Evolutionary conservation across 2,329 filamentous ascomycete genomes (phyloP).

Genomic region (Sporothrix schenckii): DNA sequence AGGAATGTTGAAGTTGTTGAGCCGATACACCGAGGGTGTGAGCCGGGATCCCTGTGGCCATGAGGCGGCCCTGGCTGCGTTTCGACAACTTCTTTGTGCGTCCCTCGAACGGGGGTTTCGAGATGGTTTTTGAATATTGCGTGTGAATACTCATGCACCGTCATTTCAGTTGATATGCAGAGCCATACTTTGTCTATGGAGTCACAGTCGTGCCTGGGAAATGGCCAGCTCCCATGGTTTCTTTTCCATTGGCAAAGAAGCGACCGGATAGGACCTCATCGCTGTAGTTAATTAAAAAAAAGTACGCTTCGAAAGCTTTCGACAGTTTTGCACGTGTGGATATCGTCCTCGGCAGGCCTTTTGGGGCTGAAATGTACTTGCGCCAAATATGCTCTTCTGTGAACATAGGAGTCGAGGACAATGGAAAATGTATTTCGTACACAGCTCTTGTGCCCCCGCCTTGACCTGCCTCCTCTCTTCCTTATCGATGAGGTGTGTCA

Average conservation of each 20-base stretch:
- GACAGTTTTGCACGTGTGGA: too few species aligned
- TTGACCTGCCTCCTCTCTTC: not conserved
- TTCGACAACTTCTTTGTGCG: not conserved
- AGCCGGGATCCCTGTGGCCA: not conserved
- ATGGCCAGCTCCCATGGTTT: not conserved
- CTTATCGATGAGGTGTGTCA: conserved; percentile 22
- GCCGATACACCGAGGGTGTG: not conserved
- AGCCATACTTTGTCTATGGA: too few species aligned
- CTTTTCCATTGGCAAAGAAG: not conserved
- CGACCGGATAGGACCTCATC: not conserved
- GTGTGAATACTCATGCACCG: not conserved
- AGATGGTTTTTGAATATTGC: not conserved
- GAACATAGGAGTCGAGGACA: too few species aligned
- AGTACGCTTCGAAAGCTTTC: too few species aligned
- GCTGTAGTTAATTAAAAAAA: too few species aligned
- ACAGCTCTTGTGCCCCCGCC: conserved; percentile 4
- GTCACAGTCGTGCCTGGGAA: not conserved
- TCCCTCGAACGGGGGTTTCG: not conserved
- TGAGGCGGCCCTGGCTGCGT: not conserved
- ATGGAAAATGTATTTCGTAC: not conserved
- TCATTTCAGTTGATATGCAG: not conserved
- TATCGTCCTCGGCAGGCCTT: too few species aligned
- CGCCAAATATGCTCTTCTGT: too few species aligned
- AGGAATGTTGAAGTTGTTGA: not conserved
- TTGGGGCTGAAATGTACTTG: too few species aligned